Evolutionary conservation across 345 rosid genomes (phyloP).

Genomic region (Salix arbutifolia): DNA sequence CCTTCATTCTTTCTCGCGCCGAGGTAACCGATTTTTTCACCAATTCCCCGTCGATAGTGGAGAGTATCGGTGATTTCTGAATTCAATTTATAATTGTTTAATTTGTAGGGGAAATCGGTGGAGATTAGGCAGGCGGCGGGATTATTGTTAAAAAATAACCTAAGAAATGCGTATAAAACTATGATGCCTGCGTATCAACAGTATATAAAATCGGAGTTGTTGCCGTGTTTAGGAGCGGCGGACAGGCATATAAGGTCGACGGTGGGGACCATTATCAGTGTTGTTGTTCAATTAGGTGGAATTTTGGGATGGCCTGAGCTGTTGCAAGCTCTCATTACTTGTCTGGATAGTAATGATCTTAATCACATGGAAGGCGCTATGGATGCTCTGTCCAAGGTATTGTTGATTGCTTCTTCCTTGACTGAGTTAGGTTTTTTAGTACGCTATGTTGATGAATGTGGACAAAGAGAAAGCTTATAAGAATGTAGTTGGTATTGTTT

Average conservation of each 20-base stretch:
- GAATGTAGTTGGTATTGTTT: background rate
- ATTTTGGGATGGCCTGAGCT: conserved; percentile 85
- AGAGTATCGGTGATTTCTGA: background rate
- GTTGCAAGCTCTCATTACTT: conserved; percentile 69
- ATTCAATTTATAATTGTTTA: background rate
- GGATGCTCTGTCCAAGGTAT: conserved; percentile 96
- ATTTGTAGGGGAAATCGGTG: conserved; percentile 63
- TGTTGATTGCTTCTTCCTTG: background rate
- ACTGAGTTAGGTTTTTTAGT: background rate
- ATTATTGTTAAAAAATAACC: conserved; percentile 81
- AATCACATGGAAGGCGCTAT: conserved; percentile 98
- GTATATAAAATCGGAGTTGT: conserved; percentile 67
- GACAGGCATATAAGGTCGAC: conserved; percentile 87
- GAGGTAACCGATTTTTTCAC: conserved; percentile 41
- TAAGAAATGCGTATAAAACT: conserved; percentile 59
- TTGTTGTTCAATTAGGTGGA: conserved; percentile 63
- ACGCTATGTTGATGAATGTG: background rate
- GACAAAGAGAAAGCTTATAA: background rate
- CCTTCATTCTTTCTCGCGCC: conserved; percentile 80
- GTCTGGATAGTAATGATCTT: conserved; percentile 78
- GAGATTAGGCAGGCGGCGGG: conserved; percentile 99
- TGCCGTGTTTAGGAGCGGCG: conserved; percentile 86
- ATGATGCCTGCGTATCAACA: conserved; percentile 60
- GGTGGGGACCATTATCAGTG: conserved; percentile 82
- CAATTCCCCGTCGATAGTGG: background rate